A percentile compares a stretch with the other conserved stretches of the same genome.
These are phyloP conservation scores for Cenchrus purpureus DNA, from an alignment of 176 grass and related monocot species.

Conservation along the genomic window DNA sequence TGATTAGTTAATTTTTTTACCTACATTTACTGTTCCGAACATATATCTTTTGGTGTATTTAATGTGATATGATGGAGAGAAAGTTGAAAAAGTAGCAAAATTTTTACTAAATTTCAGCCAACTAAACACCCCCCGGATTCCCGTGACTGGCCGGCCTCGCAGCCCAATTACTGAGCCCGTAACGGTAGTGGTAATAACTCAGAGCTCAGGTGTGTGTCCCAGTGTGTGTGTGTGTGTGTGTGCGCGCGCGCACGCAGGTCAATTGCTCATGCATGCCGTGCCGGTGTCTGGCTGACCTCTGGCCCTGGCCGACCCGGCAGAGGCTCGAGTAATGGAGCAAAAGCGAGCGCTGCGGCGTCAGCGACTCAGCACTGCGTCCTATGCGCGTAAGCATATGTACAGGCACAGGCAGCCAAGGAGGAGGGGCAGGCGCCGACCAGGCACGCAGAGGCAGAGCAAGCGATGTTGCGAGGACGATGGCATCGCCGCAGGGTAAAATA, in stretches of 20 bases:
- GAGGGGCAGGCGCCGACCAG: slow-evolving; percentile 22
- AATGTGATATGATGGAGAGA: no score
- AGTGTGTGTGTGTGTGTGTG: no score
- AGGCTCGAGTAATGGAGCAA: background rate
- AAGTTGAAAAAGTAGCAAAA: no score
- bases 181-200: slow-evolving; percentile 18
- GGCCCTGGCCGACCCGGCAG: no score
- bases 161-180: slow-evolving; percentile 29
- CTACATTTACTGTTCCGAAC: no score
- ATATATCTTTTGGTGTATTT: no score
- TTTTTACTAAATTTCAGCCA: no score
- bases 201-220: slow-evolving; percentile 24
- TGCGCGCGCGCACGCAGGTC: no score
- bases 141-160: slow-evolving; percentile 44
- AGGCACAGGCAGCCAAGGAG: background rate
- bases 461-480: background rate
- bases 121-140: slow-evolving; percentile 50
- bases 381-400: background rate
- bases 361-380: slow-evolving; percentile 28
- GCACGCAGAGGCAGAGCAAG: slow-evolving; percentile 13
- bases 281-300: no score
- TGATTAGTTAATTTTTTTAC: no score
- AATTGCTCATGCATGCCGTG: no score
- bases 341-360: slow-evolving; percentile 12
- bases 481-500: no score